Percentiles rank a stretch among this genome's conserved stretches.
phyloP scores from a whole-genome alignment of 768 basidiomycete genomes.

The Trametes cubensis region DNA sequence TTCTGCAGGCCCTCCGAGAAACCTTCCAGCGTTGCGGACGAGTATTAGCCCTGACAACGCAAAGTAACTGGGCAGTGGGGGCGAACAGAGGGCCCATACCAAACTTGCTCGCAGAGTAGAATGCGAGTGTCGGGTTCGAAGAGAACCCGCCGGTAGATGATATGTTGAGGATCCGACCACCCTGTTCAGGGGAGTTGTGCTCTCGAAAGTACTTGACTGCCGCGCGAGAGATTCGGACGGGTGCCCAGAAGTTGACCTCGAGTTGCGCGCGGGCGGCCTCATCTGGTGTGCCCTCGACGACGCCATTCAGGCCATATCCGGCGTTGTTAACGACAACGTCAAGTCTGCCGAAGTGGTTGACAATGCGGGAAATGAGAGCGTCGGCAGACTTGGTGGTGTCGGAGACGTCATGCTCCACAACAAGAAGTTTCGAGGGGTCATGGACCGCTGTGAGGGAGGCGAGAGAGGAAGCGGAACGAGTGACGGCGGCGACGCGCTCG shows the following conservation, averaged over 20 bases:
- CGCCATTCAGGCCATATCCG: slow-evolving; percentile 32
- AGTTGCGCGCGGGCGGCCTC: slow-evolving; percentile 39
- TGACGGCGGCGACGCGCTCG: slow-evolving; percentile 40
- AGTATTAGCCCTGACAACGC: neutral
- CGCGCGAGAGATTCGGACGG: slow-evolving; percentile 38
- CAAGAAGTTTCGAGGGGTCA: slow-evolving; percentile 31
- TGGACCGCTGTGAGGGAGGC: slow-evolving; percentile 29
- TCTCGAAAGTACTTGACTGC: slow-evolving; percentile 25
- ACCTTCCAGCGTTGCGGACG: slow-evolving; percentile 24
- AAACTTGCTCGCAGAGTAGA: slow-evolving; percentile 41
- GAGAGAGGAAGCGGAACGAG: slow-evolving; percentile 32
- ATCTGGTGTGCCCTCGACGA: slow-evolving; percentile 41
- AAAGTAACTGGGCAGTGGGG: neutral
- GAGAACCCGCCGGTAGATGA: slow-evolving; percentile 37
- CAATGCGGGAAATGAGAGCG: slow-evolving; percentile 15
- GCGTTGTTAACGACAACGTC: slow-evolving; percentile 38
- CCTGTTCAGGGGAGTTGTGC: slow-evolving; percentile 24
- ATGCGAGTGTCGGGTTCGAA: slow-evolving; percentile 36
- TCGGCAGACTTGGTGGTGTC: slow-evolving; percentile 21
- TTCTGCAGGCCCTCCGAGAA: slow-evolving; percentile 28
- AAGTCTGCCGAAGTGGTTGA: slow-evolving; percentile 32
- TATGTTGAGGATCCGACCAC: slow-evolving; percentile 36
- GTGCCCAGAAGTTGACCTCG: slow-evolving; percentile 50
- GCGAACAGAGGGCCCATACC: slow-evolving; percentile 32
- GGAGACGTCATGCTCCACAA: slow-evolving; percentile 36